Evolutionary conservation across 331 rosid genomes (phyloP).

Genomic region (Pyracantha coccinea): DNA sequence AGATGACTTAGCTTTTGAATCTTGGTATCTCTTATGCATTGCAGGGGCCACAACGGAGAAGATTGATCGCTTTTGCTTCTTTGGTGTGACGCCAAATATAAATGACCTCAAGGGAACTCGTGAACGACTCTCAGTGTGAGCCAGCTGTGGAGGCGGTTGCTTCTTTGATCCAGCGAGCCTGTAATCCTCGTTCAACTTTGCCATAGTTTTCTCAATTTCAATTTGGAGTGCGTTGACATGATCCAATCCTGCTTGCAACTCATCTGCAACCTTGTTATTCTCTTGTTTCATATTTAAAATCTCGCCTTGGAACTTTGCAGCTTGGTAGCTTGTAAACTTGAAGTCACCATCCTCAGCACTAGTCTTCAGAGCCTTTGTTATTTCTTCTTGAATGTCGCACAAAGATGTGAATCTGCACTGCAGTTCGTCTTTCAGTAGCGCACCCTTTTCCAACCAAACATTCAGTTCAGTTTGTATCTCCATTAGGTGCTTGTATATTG

Average conservation of each 20-base stretch:
- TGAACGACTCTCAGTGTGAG: slow-evolving; percentile 34
- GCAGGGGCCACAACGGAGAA: slow-evolving; percentile 69
- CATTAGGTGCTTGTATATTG: slow-evolving; percentile 72
- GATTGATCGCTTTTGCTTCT: slow-evolving; percentile 74
- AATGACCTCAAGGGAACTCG: slow-evolving; percentile 77
- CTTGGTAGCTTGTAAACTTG: slow-evolving; percentile 87
- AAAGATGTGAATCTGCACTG: slow-evolving; percentile 65
- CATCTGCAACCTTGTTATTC: slow-evolving; percentile 81
- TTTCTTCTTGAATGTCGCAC: slow-evolving; percentile 76
- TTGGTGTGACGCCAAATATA: slow-evolving; percentile 70
- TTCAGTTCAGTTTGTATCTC: slow-evolving; percentile 67
- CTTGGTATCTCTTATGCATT: slow-evolving; percentile 47
- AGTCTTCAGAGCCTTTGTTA: slow-evolving; percentile 60
- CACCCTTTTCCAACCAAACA: slow-evolving; percentile 58
- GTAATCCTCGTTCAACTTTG: slow-evolving; percentile 56
- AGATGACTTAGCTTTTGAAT: slow-evolving; percentile 24
- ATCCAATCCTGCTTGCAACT: slow-evolving; percentile 74
- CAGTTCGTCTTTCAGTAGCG: slow-evolving; percentile 60
- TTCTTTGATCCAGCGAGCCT: slow-evolving; percentile 51
- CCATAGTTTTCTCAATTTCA: slow-evolving; percentile 55
- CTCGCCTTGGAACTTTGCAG: slow-evolving; percentile 98
- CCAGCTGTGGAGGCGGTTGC: slow-evolving; percentile 27
- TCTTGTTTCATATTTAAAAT: slow-evolving; percentile 95
- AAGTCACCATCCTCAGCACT: slow-evolving; percentile 91
- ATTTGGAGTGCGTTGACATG: slow-evolving; percentile 42